These are phyloP conservation scores for Cucurbitaria berberidis DNA, from an alignment of 2,329 filamentous ascomycete species.

Conservation along the genomic window DNA sequence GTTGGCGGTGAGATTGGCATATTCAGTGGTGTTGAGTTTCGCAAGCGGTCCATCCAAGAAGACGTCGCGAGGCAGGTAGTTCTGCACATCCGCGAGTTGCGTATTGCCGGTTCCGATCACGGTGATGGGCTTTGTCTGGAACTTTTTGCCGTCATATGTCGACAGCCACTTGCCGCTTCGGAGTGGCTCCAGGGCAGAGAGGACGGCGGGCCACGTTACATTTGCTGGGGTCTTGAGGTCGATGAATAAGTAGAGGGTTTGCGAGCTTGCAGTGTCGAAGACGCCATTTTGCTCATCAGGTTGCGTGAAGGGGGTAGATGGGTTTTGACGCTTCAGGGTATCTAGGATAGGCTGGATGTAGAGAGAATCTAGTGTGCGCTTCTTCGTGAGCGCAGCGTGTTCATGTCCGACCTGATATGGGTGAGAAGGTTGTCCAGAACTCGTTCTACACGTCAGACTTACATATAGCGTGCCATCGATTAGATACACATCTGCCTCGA, in stretches of 20 bases:
- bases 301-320: constrained; percentile 56
- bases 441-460: too few species aligned
- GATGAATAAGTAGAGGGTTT: constrained; percentile 70
- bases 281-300: constrained; percentile 63
- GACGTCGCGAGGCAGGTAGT: constrained; percentile 50
- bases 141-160: constrained; percentile 54
- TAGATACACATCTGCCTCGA: constrained; percentile 68
- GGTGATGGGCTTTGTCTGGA: constrained; percentile 61
- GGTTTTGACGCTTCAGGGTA: constrained; percentile 63
- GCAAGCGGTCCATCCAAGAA: constrained; percentile 67
- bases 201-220: constrained; percentile 62
- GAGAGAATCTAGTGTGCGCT: constrained; percentile 62
- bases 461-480: constrained; percentile 62
- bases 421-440: not conserved
- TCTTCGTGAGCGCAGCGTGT: constrained; percentile 56
- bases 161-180: constrained; percentile 61
- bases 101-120: constrained; percentile 66
- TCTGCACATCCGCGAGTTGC: constrained; percentile 51
- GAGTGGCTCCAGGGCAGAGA: constrained; percentile 63
- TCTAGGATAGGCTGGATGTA: constrained; percentile 66
- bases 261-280: constrained; percentile 62
- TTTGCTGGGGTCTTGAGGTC: constrained; percentile 66
- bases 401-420: constrained; percentile 63
- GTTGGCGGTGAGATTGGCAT: constrained; percentile 53
- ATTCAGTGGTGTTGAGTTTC: constrained; percentile 49